Evolutionary conservation across 805 yeast genomes (phyloP), one percentile per base, ranked within the genome.

Genomic region (Lachancea fermentati): DNA sequence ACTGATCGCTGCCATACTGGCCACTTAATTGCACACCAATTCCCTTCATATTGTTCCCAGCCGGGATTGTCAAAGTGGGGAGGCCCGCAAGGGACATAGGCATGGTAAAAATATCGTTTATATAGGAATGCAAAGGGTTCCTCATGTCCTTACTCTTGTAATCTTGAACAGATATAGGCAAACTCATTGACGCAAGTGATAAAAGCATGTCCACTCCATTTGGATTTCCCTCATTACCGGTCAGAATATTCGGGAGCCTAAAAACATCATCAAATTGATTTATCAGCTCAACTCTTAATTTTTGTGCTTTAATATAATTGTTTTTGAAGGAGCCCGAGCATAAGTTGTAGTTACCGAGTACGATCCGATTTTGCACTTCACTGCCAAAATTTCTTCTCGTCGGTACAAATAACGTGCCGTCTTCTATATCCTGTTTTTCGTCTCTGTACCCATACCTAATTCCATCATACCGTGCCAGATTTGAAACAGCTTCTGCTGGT

Each of bases 401-500:
- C 2, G 69, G 65, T 1, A 75, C 72, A 50, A 72, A 78, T n/a
- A 72, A 62, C 22, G 69, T 60, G 45, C 67, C 58, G 17, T 66
- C 60, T 3, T 52, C 56, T 15, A 55, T 54, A 26, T 63, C 72
- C 3, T 58, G 60, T 6, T 34, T 29, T 1, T 49, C 45, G 1
- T 73, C 67, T 29, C 84, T 67, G 41, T 55, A 62, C 0, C 97
- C 97, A 57, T 81, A 93, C 41, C 97, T 69, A 15, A 89, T 67
- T 2, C 98, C 98, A 62, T 93, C 98, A 55, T 74, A 93, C 24
- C 97, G 69, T 1, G 96, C 76, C 36, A 93, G 69, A 56, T 93
- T 93, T 0, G 97, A 91, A 1, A 94, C 81, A 0, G 97, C 97
- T 55, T 93, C 98, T 0, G 96, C 84, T 0, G 96, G 84, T 2